These are phyloP conservation scores for Xanthoceras sorbifolium DNA, from an alignment of 345 rosid species.

Conservation along the genomic window DNA sequence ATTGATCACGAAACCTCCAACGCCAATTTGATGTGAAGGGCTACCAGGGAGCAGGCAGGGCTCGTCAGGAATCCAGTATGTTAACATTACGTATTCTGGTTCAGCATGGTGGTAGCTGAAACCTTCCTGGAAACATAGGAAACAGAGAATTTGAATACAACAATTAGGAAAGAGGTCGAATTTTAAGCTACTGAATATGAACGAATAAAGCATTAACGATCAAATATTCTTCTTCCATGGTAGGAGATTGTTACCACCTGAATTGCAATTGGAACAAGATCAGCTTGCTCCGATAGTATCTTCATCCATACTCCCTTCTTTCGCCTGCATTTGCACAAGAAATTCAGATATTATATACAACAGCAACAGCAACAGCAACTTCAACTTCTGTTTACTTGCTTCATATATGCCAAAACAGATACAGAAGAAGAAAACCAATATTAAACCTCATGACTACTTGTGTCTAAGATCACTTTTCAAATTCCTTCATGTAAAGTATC, in stretches of 20 bases:
- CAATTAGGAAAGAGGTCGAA: background rate
- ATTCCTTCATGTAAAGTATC: too few species aligned
- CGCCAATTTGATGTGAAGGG: slow-evolving; percentile 59
- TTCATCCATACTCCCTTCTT: slow-evolving; percentile 57
- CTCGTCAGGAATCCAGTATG: slow-evolving; percentile 52
- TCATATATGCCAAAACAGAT: background rate
- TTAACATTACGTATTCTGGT: slow-evolving; percentile 52
- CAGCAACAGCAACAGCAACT: too few species aligned
- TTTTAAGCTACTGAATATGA: background rate
- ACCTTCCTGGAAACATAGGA: slow-evolving; percentile 38
- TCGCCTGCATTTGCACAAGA: slow-evolving; percentile 29
- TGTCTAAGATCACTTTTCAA: too few species aligned
- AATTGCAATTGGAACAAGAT: slow-evolving; percentile 52
- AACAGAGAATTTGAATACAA: background rate
- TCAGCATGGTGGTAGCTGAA: slow-evolving; percentile 57
- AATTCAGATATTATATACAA: background rate
- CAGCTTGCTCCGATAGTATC: slow-evolving; percentile 38
- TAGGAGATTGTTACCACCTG: slow-evolving; percentile 34
- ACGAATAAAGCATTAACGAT: slow-evolving; percentile 6
- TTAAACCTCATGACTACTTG: too few species aligned
- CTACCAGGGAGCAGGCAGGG: slow-evolving; percentile 49
- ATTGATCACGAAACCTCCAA: slow-evolving; percentile 48
- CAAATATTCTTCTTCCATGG: too few species aligned
- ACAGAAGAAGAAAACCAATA: too few species aligned
- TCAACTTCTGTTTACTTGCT: too few species aligned